These are phyloP conservation scores for Cephaloascus fragrans DNA, from an alignment of 805 yeast genomes.

Conservation along the genomic window DNA sequence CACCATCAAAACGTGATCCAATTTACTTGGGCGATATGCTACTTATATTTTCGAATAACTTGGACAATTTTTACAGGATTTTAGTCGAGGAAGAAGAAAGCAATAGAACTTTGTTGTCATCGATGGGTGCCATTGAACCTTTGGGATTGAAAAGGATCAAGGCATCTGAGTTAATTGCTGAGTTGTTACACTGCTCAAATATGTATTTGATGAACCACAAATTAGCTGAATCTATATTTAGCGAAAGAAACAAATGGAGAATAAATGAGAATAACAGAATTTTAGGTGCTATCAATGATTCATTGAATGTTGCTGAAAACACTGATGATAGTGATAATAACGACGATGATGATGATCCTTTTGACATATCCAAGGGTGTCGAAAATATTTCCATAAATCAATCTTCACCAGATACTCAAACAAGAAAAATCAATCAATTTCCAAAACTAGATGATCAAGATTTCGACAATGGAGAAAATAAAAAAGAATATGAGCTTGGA, in stretches of 20 bases:
- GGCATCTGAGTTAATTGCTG: conserved; percentile 88
- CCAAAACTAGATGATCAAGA: background rate
- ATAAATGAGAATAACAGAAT: conserved; percentile 10
- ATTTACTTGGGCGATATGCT: conserved; percentile 85
- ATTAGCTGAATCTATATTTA: conserved; percentile 57
- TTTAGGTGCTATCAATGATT: conserved; percentile 3
- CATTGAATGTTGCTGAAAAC: conserved; percentile 1
- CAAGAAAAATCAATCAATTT: too few species aligned
- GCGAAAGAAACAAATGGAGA: conserved; percentile 61
- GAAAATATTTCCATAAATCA: conserved; percentile 28
- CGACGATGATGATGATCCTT: conserved; percentile 6
- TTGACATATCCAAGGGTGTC: conserved; percentile 22
- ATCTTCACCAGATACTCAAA: conserved; percentile 13
- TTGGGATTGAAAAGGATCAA: conserved; percentile 88
- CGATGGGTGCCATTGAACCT: conserved; percentile 60
- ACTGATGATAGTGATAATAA: conserved; percentile 4
- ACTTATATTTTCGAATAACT: conserved; percentile 61
- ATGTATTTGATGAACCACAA: conserved; percentile 84
- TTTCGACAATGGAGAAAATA: background rate
- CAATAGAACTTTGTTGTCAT: conserved; percentile 40
- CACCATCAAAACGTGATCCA: conserved; percentile 89
- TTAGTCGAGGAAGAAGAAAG: conserved; percentile 27
- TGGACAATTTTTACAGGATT: conserved; percentile 60
- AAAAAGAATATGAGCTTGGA: background rate
- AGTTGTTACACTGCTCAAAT: conserved; percentile 91